Evolutionary conservation across 2,329 filamentous ascomycete genomes (phyloP).

Genomic region (Laburnicola sp.): DNA sequence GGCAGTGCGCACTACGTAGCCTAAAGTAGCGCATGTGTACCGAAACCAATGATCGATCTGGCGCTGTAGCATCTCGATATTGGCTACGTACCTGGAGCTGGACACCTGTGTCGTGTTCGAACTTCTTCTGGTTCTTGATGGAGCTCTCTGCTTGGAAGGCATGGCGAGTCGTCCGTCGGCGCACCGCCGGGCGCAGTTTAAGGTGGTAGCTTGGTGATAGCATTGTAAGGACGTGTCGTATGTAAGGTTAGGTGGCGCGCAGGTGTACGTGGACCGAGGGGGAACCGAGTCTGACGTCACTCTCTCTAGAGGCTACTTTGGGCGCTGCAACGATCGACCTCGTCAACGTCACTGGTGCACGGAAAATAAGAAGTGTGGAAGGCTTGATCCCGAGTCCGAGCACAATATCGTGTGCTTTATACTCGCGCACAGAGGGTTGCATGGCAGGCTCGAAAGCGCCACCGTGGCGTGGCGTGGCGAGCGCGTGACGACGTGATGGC

Average conservation of each 20-base stretch:
- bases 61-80: background rate
- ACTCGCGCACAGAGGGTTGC: background rate
- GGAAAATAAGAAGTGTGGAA: background rate
- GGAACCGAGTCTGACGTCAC: slow-evolving; percentile 4
- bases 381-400: background rate
- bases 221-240: background rate
- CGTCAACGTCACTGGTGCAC: background rate
- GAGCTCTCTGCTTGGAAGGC: slow-evolving; percentile 32
- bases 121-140: slow-evolving; percentile 21
- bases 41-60: too few species aligned
- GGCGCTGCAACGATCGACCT: background rate
- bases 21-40: too few species aligned
- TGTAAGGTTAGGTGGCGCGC: background rate
- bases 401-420: background rate
- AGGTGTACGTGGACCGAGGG: background rate
- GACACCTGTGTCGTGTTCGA: slow-evolving; percentile 6
- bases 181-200: slow-evolving; percentile 17
- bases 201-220: background rate
- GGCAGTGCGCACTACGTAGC: too few species aligned
- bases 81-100: background rate
- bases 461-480: background rate
- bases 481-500: slow-evolving; percentile 1
- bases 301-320: background rate
- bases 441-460: background rate
- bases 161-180: slow-evolving; percentile 27